These are phyloP conservation scores for Fagus crenata DNA, from an alignment of 306 rosid genomes.

Conservation along the genomic window DNA sequence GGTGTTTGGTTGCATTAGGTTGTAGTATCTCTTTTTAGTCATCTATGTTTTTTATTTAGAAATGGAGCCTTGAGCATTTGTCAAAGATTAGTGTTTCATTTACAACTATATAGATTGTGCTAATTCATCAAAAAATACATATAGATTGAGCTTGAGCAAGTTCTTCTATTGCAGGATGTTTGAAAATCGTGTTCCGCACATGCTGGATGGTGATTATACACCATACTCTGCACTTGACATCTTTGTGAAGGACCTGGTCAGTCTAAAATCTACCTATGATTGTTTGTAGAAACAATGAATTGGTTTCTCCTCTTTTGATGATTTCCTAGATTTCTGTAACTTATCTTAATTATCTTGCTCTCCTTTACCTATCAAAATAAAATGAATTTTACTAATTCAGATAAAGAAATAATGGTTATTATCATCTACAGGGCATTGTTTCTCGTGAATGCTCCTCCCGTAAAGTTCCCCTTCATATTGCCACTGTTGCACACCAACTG, in stretches of 20 bases:
- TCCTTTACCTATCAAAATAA: no score
- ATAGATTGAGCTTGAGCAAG: slow-evolving; percentile 13
- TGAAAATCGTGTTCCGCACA: slow-evolving; percentile 95
- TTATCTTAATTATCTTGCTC: no score
- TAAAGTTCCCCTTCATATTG: slow-evolving; percentile 79
- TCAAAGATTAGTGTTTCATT: background rate
- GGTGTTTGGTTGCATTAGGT: background rate
- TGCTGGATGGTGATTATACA: slow-evolving; percentile 87
- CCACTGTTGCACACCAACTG: slow-evolving; percentile 76
- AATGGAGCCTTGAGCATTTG: background rate
- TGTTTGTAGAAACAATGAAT: slow-evolving; percentile 19
- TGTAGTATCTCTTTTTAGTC: background rate
- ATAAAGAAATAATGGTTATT: slow-evolving; percentile 21
- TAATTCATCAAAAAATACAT: background rate
- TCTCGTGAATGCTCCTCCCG: slow-evolving; percentile 69
- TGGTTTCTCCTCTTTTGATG: no score
- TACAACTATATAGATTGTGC: slow-evolving; percentile 15
- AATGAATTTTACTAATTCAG: no score
- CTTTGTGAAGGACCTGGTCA: slow-evolving; percentile 94
- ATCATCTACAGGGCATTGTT: slow-evolving; percentile 75
- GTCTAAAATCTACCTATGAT: slow-evolving; percentile 28
- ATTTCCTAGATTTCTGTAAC: no score
- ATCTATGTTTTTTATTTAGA: background rate
- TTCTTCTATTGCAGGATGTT: slow-evolving; percentile 68
- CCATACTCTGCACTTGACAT: slow-evolving; percentile 94